Conservation (phyloP, 805 yeast genomes). For the Ogataea henricii region DNA sequence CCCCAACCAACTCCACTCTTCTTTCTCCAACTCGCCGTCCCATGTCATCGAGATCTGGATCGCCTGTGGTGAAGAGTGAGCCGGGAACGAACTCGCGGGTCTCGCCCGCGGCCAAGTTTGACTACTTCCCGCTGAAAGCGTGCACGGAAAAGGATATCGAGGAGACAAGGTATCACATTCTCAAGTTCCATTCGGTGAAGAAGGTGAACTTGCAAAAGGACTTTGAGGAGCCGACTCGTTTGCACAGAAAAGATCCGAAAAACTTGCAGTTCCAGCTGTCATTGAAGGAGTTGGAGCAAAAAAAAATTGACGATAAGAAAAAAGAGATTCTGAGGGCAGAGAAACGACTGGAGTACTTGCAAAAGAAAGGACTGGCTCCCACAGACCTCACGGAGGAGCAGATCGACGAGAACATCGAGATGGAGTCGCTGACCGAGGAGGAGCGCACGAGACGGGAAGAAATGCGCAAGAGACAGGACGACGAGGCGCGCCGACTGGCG, state of each 20-base stretch:
- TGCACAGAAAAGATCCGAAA: conserved; percentile 93
- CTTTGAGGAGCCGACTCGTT: conserved; percentile 79
- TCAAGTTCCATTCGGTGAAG: conserved; percentile 75
- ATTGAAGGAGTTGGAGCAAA: conserved; percentile 70
- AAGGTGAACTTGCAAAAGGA: conserved; percentile 69
- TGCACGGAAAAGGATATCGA: conserved; percentile 71
- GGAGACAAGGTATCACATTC: conserved; percentile 73
- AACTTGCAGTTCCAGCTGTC: conserved; percentile 85
- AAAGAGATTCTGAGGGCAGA: conserved; percentile 42
- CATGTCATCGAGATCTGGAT: not conserved
- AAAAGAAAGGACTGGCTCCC: conserved; percentile 19
- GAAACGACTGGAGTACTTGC: conserved; percentile 40
- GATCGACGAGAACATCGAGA: conserved; percentile 33
- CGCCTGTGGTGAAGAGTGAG: conserved; percentile 5
- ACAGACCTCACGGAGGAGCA: conserved; percentile 25
- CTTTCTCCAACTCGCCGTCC: not conserved
- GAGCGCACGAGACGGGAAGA: conserved; percentile 39
- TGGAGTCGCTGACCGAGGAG: conserved; percentile 40
- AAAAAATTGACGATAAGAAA: conserved; percentile 50
- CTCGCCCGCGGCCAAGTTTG: conserved; percentile 26
- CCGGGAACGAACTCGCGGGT: conserved; percentile 9
- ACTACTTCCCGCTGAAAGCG: conserved; percentile 64
- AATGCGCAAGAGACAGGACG: conserved; percentile 28
- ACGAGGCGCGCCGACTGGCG: conserved; percentile 36
- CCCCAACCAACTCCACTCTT: not conserved